Evolutionary conservation across 352 stramenopile genomes (phyloP).

Genomic region (Phytophthora uliginosa): DNA sequence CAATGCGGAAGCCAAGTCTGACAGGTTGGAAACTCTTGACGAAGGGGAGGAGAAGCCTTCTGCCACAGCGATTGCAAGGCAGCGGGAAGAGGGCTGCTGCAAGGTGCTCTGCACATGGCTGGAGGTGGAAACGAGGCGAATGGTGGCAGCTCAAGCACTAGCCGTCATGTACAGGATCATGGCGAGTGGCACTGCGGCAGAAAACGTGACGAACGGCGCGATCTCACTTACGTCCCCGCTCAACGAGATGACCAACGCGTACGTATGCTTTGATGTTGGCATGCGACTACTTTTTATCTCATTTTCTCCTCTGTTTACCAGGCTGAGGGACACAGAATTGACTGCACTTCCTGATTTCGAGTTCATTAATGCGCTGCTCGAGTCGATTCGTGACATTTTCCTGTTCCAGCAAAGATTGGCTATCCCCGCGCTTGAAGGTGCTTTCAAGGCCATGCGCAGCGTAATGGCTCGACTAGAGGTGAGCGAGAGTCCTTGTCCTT

Average conservation of each 20-base stretch:
- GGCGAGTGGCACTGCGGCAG: slow-evolving; percentile 22
- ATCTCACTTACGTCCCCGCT: slow-evolving; percentile 35
- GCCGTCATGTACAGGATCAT: slow-evolving; percentile 47
- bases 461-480: slow-evolving; percentile 79
- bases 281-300: neutral
- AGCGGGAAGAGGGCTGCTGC: slow-evolving; percentile 48
- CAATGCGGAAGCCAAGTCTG: slow-evolving; percentile 27
- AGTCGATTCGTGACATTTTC: slow-evolving; percentile 66
- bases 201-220: slow-evolving; percentile 30
- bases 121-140: slow-evolving; percentile 27
- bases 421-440: slow-evolving; percentile 32
- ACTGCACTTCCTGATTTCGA: slow-evolving; percentile 60
- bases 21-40: slow-evolving; percentile 35
- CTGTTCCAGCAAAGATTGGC: slow-evolving; percentile 49
- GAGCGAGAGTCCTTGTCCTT: neutral
- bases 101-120: slow-evolving; percentile 58
- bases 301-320: slow-evolving; percentile 24
- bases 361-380: slow-evolving; percentile 57
- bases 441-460: slow-evolving; percentile 47
- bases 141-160: slow-evolving; percentile 51
- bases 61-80: slow-evolving; percentile 20
- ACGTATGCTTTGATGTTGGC: slow-evolving; percentile 19
- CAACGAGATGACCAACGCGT: slow-evolving; percentile 42
- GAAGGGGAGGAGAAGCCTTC: slow-evolving; percentile 47
- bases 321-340: slow-evolving; percentile 51